phyloP scores from a whole-genome alignment of 2,329 filamentous ascomycete species.

The Colletotrichum sp. region DNA sequence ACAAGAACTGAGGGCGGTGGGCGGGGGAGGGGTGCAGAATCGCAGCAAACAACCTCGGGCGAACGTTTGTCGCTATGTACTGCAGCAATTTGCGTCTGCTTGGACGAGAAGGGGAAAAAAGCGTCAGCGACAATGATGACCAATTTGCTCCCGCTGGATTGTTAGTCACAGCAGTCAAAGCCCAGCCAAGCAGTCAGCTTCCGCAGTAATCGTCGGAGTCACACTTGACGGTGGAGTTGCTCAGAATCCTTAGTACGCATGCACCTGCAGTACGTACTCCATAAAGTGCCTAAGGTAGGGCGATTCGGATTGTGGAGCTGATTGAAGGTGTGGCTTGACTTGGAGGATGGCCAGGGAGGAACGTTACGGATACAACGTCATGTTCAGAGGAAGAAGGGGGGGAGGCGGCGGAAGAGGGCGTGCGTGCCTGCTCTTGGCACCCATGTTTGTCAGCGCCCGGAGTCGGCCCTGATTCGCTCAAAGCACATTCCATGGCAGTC shows the following conservation, averaged over 20 bases:
- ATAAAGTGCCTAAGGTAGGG: not conserved
- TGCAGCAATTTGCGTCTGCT: not conserved
- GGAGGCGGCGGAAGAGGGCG: not conserved
- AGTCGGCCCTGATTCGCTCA: not conserved
- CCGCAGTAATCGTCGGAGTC: not conserved
- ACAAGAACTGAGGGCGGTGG: not conserved
- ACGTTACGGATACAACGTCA: constrained; percentile 1
- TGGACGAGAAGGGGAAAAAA: not conserved
- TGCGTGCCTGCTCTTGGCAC: not conserved
- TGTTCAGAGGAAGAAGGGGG: not conserved
- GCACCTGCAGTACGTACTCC: not conserved
- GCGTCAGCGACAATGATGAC: not conserved
- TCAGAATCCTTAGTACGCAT: not conserved
- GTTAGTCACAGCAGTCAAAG: constrained; percentile 10
- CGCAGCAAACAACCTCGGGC: constrained; percentile 7
- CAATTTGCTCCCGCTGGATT: not conserved
- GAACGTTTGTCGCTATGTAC: constrained; percentile 15
- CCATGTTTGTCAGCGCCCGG: not conserved
- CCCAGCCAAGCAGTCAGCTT: not conserved
- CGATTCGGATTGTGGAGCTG: not conserved
- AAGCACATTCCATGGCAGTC: not conserved
- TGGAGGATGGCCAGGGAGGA: not conserved
- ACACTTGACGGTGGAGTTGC: not conserved
- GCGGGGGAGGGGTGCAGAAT: not conserved
- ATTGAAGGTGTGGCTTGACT: not conserved